Evolutionary conservation across 805 yeast genomes (phyloP).

Genomic region (Candida argentea): DNA sequence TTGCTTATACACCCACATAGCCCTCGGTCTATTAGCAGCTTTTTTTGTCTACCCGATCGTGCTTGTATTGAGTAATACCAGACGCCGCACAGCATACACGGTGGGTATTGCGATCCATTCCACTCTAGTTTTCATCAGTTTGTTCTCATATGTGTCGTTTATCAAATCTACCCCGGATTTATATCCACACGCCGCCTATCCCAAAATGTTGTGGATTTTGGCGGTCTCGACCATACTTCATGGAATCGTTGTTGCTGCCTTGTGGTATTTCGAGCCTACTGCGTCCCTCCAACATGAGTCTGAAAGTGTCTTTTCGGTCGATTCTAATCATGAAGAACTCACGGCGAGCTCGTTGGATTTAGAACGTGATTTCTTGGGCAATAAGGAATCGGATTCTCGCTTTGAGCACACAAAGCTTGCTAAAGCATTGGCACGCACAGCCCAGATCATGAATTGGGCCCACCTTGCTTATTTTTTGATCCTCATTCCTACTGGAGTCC

Average conservation of each 20-base stretch:
- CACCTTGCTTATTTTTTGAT: slow-evolving; percentile 49
- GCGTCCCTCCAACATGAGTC: not conserved
- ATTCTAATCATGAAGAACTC: not conserved
- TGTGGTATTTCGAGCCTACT: slow-evolving; percentile 1
- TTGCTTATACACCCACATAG: slow-evolving; percentile 47
- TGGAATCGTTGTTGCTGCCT: slow-evolving; percentile 27
- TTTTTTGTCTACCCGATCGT: slow-evolving; percentile 57
- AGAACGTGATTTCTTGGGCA: not conserved
- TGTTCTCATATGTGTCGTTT: slow-evolving; percentile 47
- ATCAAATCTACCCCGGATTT: slow-evolving; percentile 48
- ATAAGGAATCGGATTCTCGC: not conserved
- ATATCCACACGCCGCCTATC: slow-evolving; percentile 72
- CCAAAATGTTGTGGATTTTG: slow-evolving; percentile 53
- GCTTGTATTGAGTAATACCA: slow-evolving; percentile 52
- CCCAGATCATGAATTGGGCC: slow-evolving; percentile 42
- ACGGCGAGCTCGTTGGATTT: not conserved
- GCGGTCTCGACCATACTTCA: slow-evolving; percentile 45
- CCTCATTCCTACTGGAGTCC: slow-evolving; percentile 50
- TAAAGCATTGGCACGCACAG: slow-evolving; percentile 1
- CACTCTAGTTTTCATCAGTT: slow-evolving; percentile 35
- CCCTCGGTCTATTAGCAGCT: slow-evolving; percentile 32
- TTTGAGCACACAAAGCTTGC: not conserved
- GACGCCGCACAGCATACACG: slow-evolving; percentile 25
- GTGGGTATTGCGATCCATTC: slow-evolving; percentile 30
- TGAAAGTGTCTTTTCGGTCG: not conserved